phyloP scores from a whole-genome alignment of 805 yeast genomes.

The Wickerhamomyces canadensis region DNA sequence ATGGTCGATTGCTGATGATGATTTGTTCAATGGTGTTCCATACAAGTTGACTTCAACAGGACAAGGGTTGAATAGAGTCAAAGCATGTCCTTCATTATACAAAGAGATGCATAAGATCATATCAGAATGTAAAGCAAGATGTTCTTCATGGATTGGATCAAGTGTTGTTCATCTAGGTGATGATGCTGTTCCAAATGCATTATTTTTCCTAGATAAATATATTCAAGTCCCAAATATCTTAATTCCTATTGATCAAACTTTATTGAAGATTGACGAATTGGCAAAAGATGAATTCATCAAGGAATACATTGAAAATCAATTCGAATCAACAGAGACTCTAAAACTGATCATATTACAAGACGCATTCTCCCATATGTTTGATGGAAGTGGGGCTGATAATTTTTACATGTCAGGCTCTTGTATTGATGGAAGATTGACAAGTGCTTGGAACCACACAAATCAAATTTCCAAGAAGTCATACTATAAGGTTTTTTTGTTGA shows the following conservation, averaged over 20 bases:
- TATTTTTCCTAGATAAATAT: constrained; percentile 74
- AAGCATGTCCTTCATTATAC: constrained; percentile 63
- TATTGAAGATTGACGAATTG: constrained; percentile 49
- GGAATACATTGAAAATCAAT: constrained; percentile 52
- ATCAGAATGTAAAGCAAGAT: constrained; percentile 54
- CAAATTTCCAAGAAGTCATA: constrained; percentile 62
- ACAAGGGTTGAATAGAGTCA: constrained; percentile 74
- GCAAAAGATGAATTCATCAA: constrained; percentile 42
- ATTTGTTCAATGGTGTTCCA: constrained; percentile 48
- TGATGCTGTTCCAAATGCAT: constrained; percentile 77
- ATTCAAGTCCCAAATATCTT: constrained; percentile 74
- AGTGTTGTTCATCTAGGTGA: constrained; percentile 79
- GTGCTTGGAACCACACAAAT: constrained; percentile 83
- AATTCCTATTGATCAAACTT: constrained; percentile 61
- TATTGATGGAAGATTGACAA: constrained; percentile 75
- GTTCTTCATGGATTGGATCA: constrained; percentile 74
- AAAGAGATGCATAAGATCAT: constrained; percentile 68
- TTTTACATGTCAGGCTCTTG: constrained; percentile 82
- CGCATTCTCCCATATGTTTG: constrained; percentile 45
- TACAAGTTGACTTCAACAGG: constrained; percentile 69
- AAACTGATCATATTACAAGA: constrained; percentile 38
- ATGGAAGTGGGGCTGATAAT: constrained; percentile 81
- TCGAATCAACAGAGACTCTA: constrained; percentile 48
- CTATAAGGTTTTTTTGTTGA: constrained; percentile 50
- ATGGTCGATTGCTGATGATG: constrained; percentile 76